phyloP scores from a whole-genome alignment of 495 filamentous ascomycete species.

The Neurospora sp. region DNA sequence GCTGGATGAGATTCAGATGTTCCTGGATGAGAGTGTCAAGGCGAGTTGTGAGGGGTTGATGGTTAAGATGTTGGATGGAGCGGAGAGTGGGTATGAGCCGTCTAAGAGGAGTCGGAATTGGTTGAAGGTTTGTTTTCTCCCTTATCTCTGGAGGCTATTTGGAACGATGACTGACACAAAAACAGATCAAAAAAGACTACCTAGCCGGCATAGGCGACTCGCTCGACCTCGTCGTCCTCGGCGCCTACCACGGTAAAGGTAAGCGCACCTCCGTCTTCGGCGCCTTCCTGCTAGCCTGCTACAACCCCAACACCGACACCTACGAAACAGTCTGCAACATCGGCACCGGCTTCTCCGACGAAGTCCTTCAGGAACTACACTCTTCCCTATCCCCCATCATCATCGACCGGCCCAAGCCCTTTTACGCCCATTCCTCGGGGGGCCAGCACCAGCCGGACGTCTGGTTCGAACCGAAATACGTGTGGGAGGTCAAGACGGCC shows the following conservation, averaged over 20 bases:
- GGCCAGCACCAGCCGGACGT: constrained; percentile 93
- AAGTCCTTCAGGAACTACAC: constrained; percentile 73
- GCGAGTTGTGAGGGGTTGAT: constrained; percentile 93
- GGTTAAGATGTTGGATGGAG: constrained; percentile 97
- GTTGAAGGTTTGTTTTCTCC: constrained; percentile 62
- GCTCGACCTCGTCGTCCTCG: constrained; percentile 89
- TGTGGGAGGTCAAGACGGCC: constrained; percentile 97
- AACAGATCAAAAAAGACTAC: constrained; percentile 92
- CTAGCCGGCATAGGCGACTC: constrained; percentile 88
- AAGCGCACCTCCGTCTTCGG: constrained; percentile 94
- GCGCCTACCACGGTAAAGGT: constrained; percentile 87
- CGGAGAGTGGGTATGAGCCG: constrained; percentile 87
- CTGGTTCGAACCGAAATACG: constrained; percentile 89
- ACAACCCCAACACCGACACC: constrained; percentile 63
- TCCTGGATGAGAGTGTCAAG: constrained; percentile 89
- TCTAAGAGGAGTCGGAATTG: constrained; percentile 93
- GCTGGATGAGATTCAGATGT: constrained; percentile 80
- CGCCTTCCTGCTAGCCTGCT: constrained; percentile 89
- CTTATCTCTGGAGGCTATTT: not conserved
- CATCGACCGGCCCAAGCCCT: constrained; percentile 88
- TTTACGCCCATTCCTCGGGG: constrained; percentile 75
- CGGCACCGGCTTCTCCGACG: constrained; percentile 92
- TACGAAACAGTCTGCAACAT: constrained; percentile 98
- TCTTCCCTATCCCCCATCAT: constrained; percentile 54
- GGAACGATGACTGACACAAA: not conserved